Conservation (phyloP, 495 filamentous ascomycete species). For the Letharia columbiana region DNA sequence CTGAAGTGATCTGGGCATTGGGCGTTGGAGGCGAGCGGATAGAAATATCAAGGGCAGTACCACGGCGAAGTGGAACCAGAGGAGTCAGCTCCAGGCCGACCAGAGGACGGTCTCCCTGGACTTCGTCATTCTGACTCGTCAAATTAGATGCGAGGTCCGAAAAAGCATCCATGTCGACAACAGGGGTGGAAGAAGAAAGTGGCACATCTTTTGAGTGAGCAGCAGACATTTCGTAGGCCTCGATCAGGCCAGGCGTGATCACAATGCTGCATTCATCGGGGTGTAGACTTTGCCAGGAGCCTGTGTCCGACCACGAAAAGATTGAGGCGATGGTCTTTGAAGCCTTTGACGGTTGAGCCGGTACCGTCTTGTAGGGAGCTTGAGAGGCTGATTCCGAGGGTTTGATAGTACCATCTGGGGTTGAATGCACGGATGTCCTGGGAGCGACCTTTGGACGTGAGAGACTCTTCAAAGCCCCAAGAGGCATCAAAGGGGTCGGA, state of each 20-base stretch:
- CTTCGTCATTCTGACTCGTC: constrained; percentile 34
- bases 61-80: constrained; percentile 74
- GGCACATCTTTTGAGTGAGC: constrained; percentile 32
- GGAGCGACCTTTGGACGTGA: constrained; percentile 29
- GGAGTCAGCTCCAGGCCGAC: constrained; percentile 80
- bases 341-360: constrained; percentile 43
- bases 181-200: constrained; percentile 20
- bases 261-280: constrained; percentile 69
- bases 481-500: constrained; percentile 31
- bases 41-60: constrained; percentile 87
- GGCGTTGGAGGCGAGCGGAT: constrained; percentile 72
- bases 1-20: constrained; percentile 59
- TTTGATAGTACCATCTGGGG: constrained; percentile 47
- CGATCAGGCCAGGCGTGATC: constrained; percentile 76
- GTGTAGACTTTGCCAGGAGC: constrained; percentile 70
- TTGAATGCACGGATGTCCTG: constrained; percentile 37
- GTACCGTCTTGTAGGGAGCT: constrained; percentile 50
- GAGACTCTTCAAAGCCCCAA: constrained; percentile 17
- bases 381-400: constrained; percentile 75
- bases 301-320: constrained; percentile 76
- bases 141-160: constrained; percentile 29
- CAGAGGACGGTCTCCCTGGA: constrained; percentile 48
- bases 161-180: constrained; percentile 19
- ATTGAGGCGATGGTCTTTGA: constrained; percentile 66
- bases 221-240: constrained; percentile 62